phyloP scores from a whole-genome alignment of 75 land plant species.

The Isoetes taiwanensis region DNA sequence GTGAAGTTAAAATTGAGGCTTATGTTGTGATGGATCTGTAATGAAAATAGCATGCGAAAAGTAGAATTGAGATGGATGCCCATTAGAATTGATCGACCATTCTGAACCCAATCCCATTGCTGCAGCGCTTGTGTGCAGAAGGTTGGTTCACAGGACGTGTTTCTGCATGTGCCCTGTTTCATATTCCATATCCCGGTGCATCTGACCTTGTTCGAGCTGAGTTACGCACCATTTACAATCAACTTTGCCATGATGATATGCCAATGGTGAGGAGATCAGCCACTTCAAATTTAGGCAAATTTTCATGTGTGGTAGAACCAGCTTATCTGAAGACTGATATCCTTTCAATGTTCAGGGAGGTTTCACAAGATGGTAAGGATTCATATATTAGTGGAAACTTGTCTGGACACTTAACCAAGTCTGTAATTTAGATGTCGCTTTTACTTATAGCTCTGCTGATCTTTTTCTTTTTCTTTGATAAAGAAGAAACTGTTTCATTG shows the following conservation, averaged over 20 bases:
- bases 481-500: too few species aligned
- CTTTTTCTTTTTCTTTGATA: too few species aligned
- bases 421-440: too few species aligned
- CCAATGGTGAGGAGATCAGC: conserved; percentile 94
- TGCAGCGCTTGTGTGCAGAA: conserved; percentile 79
- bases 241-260: conserved; percentile 93
- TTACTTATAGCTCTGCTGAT: too few species aligned
- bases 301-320: conserved; percentile 80
- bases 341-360: conserved; percentile 69
- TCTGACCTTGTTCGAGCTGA: conserved; percentile 62
- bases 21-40: too few species aligned
- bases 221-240: conserved; percentile 56
- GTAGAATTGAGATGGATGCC: too few species aligned
- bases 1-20: too few species aligned
- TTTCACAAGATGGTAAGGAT: conserved; percentile 75
- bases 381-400: too few species aligned
- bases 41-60: conserved; percentile 2
- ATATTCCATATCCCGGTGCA: conserved; percentile 88
- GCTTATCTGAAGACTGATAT: conserved; percentile 57
- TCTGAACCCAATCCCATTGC: too few species aligned
- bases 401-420: too few species aligned
- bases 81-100: too few species aligned
- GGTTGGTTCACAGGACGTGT: conserved; percentile 95
- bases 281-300: conserved; percentile 79
- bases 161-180: conserved; percentile 87